Percentiles rank a stretch among this genome's conserved stretches.
phyloP scores from a whole-genome alignment of 1,284 basidiomycete genomes.

The Fomitopsis schrenkii region DNA sequence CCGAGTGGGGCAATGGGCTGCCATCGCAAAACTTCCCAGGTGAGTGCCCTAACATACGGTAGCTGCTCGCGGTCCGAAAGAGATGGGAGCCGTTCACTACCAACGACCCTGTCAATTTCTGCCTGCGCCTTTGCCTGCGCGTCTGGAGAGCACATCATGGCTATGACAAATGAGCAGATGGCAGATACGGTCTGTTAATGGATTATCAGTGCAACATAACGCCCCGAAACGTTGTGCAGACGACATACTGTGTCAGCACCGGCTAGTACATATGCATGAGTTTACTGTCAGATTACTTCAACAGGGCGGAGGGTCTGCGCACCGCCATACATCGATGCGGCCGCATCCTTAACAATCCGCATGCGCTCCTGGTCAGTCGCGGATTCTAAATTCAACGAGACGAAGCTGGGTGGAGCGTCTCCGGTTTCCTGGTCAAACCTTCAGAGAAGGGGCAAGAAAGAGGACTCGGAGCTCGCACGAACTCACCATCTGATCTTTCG shows the following conservation, averaged over 20 bases:
- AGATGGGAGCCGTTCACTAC: conserved; percentile 25
- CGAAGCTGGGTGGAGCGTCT: conserved; percentile 22
- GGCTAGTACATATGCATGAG: conserved; percentile 9
- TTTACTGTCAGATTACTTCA: not conserved
- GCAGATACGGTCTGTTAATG: conserved; percentile 23
- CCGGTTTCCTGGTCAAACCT: conserved; percentile 20
- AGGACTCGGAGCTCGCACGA: not conserved
- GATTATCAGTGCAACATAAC: not conserved
- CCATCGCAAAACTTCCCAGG: conserved; percentile 28
- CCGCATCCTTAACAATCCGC: conserved; percentile 24
- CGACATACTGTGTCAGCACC: conserved; percentile 27
- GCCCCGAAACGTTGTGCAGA: not conserved
- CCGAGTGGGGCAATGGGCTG: conserved; percentile 25
- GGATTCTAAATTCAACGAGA: conserved; percentile 18
- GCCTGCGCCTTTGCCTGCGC: conserved; percentile 28
- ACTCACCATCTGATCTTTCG: conserved; percentile 23
- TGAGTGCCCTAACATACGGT: conserved; percentile 28
- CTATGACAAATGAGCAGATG: conserved; percentile 24
- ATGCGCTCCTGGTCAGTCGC: conserved; percentile 20
- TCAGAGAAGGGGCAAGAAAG: not conserved
- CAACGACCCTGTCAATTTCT: conserved; percentile 29
- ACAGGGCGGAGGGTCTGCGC: not conserved
- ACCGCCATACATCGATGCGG: conserved; percentile 26
- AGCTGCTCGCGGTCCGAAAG: conserved; percentile 26
- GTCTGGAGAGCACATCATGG: conserved; percentile 29